Evolutionary conservation across 2,329 filamentous ascomycete species (phyloP).

Genomic region (Pestalotiopsis fici): DNA sequence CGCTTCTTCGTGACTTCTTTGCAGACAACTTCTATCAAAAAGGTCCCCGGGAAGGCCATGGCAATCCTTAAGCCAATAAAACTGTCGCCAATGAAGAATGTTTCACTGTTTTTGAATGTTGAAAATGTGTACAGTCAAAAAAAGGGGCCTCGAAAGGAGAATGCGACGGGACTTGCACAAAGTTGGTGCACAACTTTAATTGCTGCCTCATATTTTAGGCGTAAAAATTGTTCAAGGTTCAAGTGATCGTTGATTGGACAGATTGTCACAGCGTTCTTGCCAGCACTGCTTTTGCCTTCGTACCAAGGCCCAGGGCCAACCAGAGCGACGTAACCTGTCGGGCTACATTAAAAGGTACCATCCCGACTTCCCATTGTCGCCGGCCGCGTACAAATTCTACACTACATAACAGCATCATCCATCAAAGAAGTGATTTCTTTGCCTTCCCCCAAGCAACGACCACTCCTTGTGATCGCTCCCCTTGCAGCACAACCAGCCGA

Average conservation of each 20-base stretch:
- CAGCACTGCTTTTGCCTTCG: neutral
- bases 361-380: slow-evolving; percentile 3
- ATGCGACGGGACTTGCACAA: neutral
- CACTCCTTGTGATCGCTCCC: neutral
- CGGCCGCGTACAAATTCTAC: neutral
- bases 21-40: too few species aligned
- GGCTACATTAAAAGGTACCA: neutral
- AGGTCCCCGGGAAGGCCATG: too few species aligned
- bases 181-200: neutral
- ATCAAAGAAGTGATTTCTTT: neutral
- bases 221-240: neutral
- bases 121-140: neutral
- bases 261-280: neutral
- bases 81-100: too few species aligned
- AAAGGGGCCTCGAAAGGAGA: neutral
- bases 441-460: neutral
- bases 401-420: neutral
- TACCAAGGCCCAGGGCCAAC: neutral
- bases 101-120: too few species aligned
- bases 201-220: neutral
- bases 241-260: neutral
- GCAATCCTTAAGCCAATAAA: too few species aligned
- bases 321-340: slow-evolving; percentile 1
- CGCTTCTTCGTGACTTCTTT: too few species aligned
- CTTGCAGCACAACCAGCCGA: neutral